These are phyloP conservation scores for Neurospora sp. DNA, from an alignment of 2,329 filamentous ascomycete species.

Conservation along the genomic window DNA sequence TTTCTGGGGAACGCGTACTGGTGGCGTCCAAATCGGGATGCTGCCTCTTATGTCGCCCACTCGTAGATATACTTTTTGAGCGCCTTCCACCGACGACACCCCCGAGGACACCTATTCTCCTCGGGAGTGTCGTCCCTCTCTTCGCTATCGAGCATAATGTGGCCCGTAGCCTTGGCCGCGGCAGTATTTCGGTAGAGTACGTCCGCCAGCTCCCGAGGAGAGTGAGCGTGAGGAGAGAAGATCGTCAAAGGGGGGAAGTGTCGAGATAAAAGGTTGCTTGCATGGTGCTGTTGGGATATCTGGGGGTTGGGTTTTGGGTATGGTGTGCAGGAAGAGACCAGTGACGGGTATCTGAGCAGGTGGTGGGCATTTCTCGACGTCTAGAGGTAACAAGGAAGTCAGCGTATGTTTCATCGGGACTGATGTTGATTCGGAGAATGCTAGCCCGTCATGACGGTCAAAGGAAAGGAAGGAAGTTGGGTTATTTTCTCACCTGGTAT, in stretches of 20 bases:
- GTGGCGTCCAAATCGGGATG: not conserved
- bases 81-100: constrained; percentile 61
- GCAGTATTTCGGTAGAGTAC: not conserved
- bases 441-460: not conserved
- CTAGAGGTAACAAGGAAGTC: not conserved
- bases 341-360: not conserved
- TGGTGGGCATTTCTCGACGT: not conserved
- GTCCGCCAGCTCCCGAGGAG: not conserved
- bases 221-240: not conserved
- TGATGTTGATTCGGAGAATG: not conserved
- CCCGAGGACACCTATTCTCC: constrained; percentile 41
- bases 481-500: not conserved
- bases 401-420: not conserved
- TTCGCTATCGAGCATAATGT: constrained; percentile 26
- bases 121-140: constrained; percentile 24
- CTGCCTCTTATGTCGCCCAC: constrained; percentile 53
- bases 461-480: not conserved
- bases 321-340: not conserved
- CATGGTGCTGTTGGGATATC: too few species aligned
- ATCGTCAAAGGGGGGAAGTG: too few species aligned
- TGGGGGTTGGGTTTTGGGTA: not conserved
- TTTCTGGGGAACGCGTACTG: not conserved
- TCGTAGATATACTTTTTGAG: constrained; percentile 74
- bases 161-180: not conserved
- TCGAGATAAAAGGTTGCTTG: too few species aligned